Conservation (phyloP, 225 moss, liverwort and hornwort genomes). For the Polytrichum formosum region DNA sequence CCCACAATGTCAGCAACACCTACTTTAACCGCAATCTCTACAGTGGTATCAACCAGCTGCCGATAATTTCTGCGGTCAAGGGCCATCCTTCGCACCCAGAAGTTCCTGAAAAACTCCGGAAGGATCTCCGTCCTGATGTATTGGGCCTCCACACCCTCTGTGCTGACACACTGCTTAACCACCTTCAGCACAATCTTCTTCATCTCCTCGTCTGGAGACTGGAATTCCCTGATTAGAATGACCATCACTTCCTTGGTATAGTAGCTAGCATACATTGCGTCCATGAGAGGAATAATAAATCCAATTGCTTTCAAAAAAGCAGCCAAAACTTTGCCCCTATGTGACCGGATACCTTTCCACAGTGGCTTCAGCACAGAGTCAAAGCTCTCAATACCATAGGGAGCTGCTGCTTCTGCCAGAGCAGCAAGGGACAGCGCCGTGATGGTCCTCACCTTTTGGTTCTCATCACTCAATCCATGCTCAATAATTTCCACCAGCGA, state of each 20-base stretch:
- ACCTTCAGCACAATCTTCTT: constrained; percentile 99
- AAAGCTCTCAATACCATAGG: constrained; percentile 98
- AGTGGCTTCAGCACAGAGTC: constrained; percentile 97
- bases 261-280: constrained; percentile 95
- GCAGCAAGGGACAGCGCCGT: constrained; percentile 96
- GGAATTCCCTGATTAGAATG: constrained; percentile 94
- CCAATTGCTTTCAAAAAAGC: constrained; percentile 98
- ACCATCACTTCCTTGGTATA: constrained; percentile 99
- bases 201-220: constrained; percentile 99
- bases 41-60: constrained; percentile 96
- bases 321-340: constrained; percentile 96
- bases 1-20: constrained; percentile 98
- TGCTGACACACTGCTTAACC: constrained; percentile 98
- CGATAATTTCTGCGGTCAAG: constrained; percentile 98
- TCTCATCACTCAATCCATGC: constrained; percentile 96
- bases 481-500: constrained; percentile 98
- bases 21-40: constrained; percentile 96
- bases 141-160: constrained; percentile 91
- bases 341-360: constrained; percentile 98
- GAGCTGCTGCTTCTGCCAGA: constrained; percentile 95
- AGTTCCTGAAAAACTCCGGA: constrained; percentile 97
- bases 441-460: constrained; percentile 97
- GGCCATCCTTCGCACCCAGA: constrained; percentile 99
- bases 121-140: constrained; percentile 92
- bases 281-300: constrained; percentile 99